Percentiles rank a stretch among this genome's conserved stretches.
phyloP scores from a whole-genome alignment of 345 rosid genomes.

The Brassica incana region DNA sequence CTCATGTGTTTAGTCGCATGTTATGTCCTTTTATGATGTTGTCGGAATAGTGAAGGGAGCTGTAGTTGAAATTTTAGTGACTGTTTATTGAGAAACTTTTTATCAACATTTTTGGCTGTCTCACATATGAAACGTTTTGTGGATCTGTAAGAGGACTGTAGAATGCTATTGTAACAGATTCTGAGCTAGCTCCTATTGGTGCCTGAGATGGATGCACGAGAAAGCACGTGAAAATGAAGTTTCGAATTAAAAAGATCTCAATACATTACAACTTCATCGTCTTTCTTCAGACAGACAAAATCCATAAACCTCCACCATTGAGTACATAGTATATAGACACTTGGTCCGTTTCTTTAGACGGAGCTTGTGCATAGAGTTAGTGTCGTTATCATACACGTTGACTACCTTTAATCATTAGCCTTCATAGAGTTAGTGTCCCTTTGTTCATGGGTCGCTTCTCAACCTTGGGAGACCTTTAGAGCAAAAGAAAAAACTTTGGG shows the following conservation, averaged over 20 bases:
- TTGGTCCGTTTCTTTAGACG: constrained; percentile 2
- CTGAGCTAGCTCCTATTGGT: not conserved
- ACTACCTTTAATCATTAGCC: not conserved
- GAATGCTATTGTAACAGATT: not conserved
- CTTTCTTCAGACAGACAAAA: not conserved
- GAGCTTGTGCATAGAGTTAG: not conserved
- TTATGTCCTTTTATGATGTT: constrained; percentile 13
- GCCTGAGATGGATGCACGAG: constrained; percentile 16
- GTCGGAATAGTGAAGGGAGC: constrained; percentile 13
- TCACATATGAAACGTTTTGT: not conserved
- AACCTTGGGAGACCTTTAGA: no score
- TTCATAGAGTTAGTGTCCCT: not conserved
- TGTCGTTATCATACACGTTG: constrained; percentile 26
- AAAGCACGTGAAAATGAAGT: not conserved
- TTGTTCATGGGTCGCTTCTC: no score
- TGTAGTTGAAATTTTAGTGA: constrained; percentile 12
- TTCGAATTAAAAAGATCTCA: no score
- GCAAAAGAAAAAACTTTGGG: no score
- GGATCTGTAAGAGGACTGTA: not conserved
- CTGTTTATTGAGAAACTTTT: not conserved
- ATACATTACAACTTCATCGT: constrained; percentile 1
- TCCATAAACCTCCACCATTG: constrained; percentile 11
- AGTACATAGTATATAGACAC: not conserved
- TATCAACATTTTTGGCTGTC: not conserved
- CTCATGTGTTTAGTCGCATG: constrained; percentile 24